These are phyloP conservation scores for Fusarium duplospermum DNA, from an alignment of 2,329 filamentous ascomycete species.

Conservation along the genomic window DNA sequence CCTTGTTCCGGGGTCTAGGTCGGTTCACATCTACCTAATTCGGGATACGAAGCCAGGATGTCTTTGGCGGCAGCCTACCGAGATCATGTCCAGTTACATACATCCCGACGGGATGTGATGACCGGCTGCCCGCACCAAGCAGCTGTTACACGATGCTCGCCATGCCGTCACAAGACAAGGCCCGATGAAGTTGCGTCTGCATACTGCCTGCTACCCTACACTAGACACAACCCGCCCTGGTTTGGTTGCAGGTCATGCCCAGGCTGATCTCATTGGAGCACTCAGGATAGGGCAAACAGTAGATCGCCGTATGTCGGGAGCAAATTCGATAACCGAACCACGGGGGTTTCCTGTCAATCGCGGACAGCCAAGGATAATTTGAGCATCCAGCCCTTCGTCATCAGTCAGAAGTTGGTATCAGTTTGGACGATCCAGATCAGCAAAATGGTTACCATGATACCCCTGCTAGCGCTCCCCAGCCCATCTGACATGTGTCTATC, in stretches of 20 bases:
- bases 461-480: constrained; percentile 42
- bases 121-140: constrained; percentile 23
- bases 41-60: constrained; percentile 35
- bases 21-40: constrained; percentile 17
- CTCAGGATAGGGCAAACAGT: background rate
- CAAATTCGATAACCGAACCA: constrained; percentile 36
- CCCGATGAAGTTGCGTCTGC: background rate
- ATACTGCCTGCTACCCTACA: constrained; percentile 10
- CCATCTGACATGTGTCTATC: constrained; percentile 45
- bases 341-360: constrained; percentile 17
- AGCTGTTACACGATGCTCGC: constrained; percentile 27
- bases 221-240: background rate
- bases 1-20: background rate
- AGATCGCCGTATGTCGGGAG: background rate
- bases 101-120: constrained; percentile 12
- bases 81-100: constrained; percentile 15
- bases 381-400: background rate
- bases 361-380: background rate
- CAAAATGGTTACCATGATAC: constrained; percentile 7
- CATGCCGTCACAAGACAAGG: constrained; percentile 3
- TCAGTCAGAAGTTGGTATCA: constrained; percentile 11
- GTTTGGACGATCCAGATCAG: constrained; percentile 43
- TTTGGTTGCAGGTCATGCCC: background rate
- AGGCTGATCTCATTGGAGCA: background rate
- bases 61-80: constrained; percentile 29